Conservation (phyloP, 768 basidiomycete genomes). For the Boletus bicolor region DNA sequence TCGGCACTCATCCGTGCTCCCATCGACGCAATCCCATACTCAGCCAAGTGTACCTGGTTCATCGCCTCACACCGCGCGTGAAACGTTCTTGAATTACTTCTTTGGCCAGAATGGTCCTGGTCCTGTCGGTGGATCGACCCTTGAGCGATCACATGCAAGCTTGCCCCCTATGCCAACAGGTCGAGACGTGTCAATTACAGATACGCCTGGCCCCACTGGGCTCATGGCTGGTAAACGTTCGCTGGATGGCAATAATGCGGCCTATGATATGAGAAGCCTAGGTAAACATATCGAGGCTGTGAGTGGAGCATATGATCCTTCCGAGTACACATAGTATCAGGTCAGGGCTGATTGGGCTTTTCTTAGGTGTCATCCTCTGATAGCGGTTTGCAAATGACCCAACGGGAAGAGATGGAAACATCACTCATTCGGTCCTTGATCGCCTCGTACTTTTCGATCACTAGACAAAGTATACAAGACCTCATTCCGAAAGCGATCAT, state of each 20-base stretch:
- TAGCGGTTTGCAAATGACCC: constrained; percentile 60
- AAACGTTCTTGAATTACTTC: constrained; percentile 96
- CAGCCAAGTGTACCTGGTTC: constrained; percentile 33
- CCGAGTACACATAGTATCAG: constrained; percentile 4
- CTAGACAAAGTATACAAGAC: constrained; percentile 95
- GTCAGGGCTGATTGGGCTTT: constrained; percentile 9
- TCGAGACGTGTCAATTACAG: constrained; percentile 58
- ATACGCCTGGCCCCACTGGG: constrained; percentile 51
- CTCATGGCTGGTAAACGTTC: constrained; percentile 64
- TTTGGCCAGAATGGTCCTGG: constrained; percentile 90
- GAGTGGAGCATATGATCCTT: constrained; percentile 34
- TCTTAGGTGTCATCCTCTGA: constrained; percentile 54
- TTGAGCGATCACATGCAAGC: constrained; percentile 36
- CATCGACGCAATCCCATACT: constrained; percentile 33
- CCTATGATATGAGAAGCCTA: constrained; percentile 97
- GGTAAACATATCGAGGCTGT: constrained; percentile 98
- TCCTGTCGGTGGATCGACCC: constrained; percentile 55
- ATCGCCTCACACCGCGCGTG: constrained; percentile 62
- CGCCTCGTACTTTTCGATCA: constrained; percentile 92
- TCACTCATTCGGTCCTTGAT: constrained; percentile 92
- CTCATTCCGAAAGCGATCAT: constrained; percentile 97
- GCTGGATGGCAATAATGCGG: constrained; percentile 76
- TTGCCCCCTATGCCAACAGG: constrained; percentile 49
- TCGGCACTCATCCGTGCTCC: constrained; percentile 32
- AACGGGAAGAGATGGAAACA: constrained; percentile 96